Conservation (phyloP, 176 grass and related monocot genomes). For the Typha latifolia region DNA sequence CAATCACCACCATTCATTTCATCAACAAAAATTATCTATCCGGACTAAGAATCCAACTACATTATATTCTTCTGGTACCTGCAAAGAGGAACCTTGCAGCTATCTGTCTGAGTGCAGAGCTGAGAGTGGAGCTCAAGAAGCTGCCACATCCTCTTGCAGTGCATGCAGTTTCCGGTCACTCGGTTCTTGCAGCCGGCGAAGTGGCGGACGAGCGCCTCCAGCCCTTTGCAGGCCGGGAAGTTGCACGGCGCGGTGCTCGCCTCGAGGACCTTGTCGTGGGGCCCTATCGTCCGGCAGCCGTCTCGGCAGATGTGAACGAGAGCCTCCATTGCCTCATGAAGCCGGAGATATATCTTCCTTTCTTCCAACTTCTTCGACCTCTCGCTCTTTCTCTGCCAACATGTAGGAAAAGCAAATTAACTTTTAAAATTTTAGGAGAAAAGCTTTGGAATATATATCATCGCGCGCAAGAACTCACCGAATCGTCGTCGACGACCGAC, state of each 20-base stretch:
- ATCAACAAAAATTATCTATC: too few relatives aligned
- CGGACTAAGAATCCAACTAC: too few relatives aligned
- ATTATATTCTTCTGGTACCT: constrained; percentile 1
- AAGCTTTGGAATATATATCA: not conserved
- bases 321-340: constrained; percentile 78
- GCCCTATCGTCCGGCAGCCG: constrained; percentile 74
- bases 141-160: constrained; percentile 25
- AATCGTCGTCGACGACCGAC: constrained; percentile 36
- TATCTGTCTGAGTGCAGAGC: not conserved
- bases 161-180: constrained; percentile 9
- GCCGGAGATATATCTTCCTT: constrained; percentile 53
- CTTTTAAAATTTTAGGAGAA: too few relatives aligned
- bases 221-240: constrained; percentile 49
- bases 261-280: constrained; percentile 55
- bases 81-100: constrained; percentile 27
- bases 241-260: constrained; percentile 33
- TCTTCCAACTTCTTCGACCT: constrained; percentile 37
- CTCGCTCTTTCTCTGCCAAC: constrained; percentile 46
- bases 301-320: constrained; percentile 74
- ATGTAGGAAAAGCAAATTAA: not conserved
- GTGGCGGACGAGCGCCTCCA: constrained; percentile 15
- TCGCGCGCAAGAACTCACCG: constrained; percentile 28
- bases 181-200: constrained; percentile 23
- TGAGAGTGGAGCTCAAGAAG: constrained; percentile 20
- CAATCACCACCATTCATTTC: too few relatives aligned